Evolutionary conservation across 768 basidiomycete genomes (phyloP), one percentile per base, ranked within the genome.

Genomic region (Mycena maculata): DNA sequence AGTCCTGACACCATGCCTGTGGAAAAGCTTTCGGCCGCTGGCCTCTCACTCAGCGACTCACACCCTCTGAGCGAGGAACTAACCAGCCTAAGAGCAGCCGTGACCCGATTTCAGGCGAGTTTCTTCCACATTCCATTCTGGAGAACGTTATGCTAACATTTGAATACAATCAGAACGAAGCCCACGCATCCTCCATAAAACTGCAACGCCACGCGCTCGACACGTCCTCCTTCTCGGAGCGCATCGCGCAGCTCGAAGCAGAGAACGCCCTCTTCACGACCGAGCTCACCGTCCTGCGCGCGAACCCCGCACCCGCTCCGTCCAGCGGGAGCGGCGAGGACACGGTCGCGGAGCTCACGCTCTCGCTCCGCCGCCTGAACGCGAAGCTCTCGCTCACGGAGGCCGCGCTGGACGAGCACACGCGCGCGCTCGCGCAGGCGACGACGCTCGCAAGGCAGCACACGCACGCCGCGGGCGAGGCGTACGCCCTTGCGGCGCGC

Each of bases 341-440:
- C 2, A 56, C 60, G 1, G 48, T 58, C 23, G 62, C 57, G 7
- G 65, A 94, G 63, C 83, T 94, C 56, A 88, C 91, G 0, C 84
- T 94, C 11, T 87, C 91, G 0, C 83, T 93, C 28, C 85, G 92
- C 9, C 86, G 85, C 23, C 80, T 92, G 33, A 90, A 87, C 4
- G 88, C 92, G 73, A 90, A 93, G 75, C 84, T 93, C 22, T 81
- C 84, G 0, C 73, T 85, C 12, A 88, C 90, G 0, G 93, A 94
- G 74, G 77, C 83, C 13, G 74, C 85, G 11, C 80, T 93, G 1
- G 75, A 83, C 16, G 74, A 79, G 2, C 85, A 85, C 25, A 88
- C 85, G 0, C 80, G 76, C 0, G 84, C 88, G n/a, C 78, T 90
- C 1, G 75, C 80, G 0, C 71, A 81, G 30, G 75, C 81, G 0